Conservation (phyloP, 2,329 filamentous ascomycete species). For the Sporothrix euskadiensis region DNA sequence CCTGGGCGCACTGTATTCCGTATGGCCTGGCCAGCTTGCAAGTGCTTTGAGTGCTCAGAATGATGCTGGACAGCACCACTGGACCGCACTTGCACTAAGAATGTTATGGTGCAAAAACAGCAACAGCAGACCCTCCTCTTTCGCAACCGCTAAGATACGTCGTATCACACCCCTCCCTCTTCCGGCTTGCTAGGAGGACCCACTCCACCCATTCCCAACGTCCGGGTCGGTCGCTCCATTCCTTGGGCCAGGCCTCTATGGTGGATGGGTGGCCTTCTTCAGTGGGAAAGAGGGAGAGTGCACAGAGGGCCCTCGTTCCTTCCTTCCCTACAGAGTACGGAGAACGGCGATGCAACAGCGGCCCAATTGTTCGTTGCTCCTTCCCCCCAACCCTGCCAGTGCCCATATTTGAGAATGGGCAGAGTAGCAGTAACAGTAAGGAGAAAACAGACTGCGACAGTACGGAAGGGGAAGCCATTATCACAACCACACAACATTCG, state of each 20-base stretch:
- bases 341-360: neutral
- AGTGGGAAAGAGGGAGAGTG: neutral
- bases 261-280: neutral
- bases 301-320: neutral
- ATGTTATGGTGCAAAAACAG: neutral
- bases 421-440: neutral
- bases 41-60: neutral
- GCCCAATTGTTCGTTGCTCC: neutral
- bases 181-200: slow-evolving; percentile 14
- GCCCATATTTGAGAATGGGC: slow-evolving; percentile 1
- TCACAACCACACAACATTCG: neutral
- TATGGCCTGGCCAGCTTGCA: too few species aligned
- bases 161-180: neutral
- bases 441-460: neutral
- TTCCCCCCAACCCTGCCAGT: neutral
- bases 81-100: neutral
- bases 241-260: slow-evolving; percentile 4
- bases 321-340: neutral
- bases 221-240: slow-evolving; percentile 20
- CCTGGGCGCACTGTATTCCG: neutral
- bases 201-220: slow-evolving; percentile 17
- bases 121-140: neutral
- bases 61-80: neutral
- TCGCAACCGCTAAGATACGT: neutral
- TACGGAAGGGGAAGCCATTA: neutral